Evolutionary conservation across 1,139 yeast genomes (phyloP).

Genomic region (Arxiozyma heterogenica): DNA sequence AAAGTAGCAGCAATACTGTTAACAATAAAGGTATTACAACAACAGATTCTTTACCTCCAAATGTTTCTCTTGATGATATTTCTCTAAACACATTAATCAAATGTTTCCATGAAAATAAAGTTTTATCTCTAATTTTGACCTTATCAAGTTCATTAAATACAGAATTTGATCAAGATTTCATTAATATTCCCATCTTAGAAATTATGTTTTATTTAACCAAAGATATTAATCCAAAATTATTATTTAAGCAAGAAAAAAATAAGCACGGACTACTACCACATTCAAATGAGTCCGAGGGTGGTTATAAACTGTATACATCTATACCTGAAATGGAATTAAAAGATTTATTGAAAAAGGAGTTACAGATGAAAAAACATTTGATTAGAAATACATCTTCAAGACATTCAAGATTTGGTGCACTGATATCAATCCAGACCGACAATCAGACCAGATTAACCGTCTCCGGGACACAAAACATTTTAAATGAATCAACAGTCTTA

Average conservation of each 20-base stretch:
- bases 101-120: slow-evolving; percentile 59
- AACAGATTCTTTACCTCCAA: slow-evolving; percentile 43
- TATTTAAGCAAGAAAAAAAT: slow-evolving; percentile 7
- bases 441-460: slow-evolving; percentile 54
- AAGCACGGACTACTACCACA: neutral
- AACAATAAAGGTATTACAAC: slow-evolving; percentile 29
- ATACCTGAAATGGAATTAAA: slow-evolving; percentile 36
- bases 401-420: slow-evolving; percentile 87
- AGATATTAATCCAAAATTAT: slow-evolving; percentile 38
- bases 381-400: slow-evolving; percentile 54
- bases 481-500: slow-evolving; percentile 41
- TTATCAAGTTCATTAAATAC: slow-evolving; percentile 55
- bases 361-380: slow-evolving; percentile 41
- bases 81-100: slow-evolving; percentile 49
- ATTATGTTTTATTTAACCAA: slow-evolving; percentile 55
- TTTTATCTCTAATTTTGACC: slow-evolving; percentile 60
- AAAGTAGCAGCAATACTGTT: slow-evolving; percentile 2
- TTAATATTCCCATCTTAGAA: slow-evolving; percentile 62
- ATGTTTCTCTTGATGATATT: slow-evolving; percentile 56
- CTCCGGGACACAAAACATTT: slow-evolving; percentile 66
- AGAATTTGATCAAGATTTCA: slow-evolving; percentile 52
- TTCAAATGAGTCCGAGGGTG: neutral
- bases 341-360: slow-evolving; percentile 51
- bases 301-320: neutral
- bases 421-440: slow-evolving; percentile 57